These are phyloP conservation scores for Cyclocybe aegerita DNA, from an alignment of 768 basidiomycete genomes.

Conservation along the genomic window DNA sequence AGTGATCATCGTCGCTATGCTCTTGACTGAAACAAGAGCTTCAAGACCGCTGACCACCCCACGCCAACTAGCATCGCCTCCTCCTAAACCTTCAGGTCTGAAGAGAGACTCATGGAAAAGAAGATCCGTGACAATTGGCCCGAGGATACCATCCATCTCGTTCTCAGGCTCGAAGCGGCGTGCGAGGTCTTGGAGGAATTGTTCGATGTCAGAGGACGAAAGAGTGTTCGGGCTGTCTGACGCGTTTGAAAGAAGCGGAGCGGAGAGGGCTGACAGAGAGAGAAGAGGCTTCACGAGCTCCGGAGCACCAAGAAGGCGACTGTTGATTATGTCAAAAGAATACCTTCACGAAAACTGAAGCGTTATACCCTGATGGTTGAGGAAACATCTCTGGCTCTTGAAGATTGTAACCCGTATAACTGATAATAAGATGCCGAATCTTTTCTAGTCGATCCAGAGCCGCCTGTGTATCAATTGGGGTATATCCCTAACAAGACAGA, in stretches of 20 bases:
- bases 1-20: constrained; percentile 80
- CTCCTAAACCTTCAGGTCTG: constrained; percentile 67
- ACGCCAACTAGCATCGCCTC: constrained; percentile 83
- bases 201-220: constrained; percentile 65
- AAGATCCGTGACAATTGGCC: constrained; percentile 62
- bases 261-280: constrained; percentile 65
- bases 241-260: constrained; percentile 57
- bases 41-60: constrained; percentile 80
- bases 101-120: constrained; percentile 66
- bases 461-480: constrained; percentile 57
- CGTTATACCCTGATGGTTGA: constrained; percentile 71
- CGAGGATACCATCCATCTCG: constrained; percentile 79
- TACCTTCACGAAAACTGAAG: background rate
- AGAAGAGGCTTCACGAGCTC: constrained; percentile 87
- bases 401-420: constrained; percentile 84
- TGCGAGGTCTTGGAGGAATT: constrained; percentile 82
- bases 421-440: constrained; percentile 79
- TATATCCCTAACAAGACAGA: constrained; percentile 45
- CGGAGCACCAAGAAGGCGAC: constrained; percentile 69
- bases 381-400: constrained; percentile 96
- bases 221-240: constrained; percentile 50
- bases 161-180: constrained; percentile 77
- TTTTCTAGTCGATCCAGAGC: constrained; percentile 71
- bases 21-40: constrained; percentile 76
- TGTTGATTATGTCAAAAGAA: constrained; percentile 21